Evolutionary conservation across 208 protist genomes (phyloP).

Genomic region (Leishmania arabica): DNA sequence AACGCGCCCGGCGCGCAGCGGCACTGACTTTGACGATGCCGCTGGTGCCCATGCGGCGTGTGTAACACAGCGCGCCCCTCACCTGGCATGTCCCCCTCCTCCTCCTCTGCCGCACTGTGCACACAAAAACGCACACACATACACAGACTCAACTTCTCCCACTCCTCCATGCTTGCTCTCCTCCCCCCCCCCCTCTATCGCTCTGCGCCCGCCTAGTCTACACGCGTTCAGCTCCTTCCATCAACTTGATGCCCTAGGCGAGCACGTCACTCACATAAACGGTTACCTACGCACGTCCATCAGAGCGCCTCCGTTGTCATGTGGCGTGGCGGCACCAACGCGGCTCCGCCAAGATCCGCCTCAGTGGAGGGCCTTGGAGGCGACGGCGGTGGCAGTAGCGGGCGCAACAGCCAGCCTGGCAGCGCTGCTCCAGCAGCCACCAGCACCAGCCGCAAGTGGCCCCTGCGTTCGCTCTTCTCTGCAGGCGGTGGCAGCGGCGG

Average conservation of each 20-base stretch:
- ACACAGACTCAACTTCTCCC: neutral
- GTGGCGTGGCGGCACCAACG: neutral
- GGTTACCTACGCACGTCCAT: neutral
- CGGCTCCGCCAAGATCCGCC: neutral
- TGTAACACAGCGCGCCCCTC: neutral
- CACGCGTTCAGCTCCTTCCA: neutral
- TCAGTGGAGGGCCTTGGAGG: neutral
- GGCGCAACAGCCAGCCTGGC: neutral
- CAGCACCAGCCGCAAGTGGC: constrained; percentile 3
- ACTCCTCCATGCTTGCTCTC: neutral
- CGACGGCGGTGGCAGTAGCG: neutral
- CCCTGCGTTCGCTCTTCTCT: constrained; percentile 10
- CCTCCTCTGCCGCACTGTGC: neutral
- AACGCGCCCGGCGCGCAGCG: neutral
- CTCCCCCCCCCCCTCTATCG: neutral
- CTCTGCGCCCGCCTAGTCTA: neutral
- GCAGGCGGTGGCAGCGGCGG: neutral
- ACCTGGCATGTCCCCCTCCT: neutral
- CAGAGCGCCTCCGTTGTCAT: neutral
- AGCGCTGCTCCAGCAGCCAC: neutral
- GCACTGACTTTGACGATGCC: neutral
- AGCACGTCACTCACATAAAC: neutral
- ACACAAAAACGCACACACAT: neutral
- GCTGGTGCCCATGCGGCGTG: neutral
- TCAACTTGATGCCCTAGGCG: neutral